These are phyloP conservation scores for Ophiocordyceps camponoti-floridani DNA, from an alignment of 2,329 filamentous ascomycete genomes.

Conservation along the genomic window DNA sequence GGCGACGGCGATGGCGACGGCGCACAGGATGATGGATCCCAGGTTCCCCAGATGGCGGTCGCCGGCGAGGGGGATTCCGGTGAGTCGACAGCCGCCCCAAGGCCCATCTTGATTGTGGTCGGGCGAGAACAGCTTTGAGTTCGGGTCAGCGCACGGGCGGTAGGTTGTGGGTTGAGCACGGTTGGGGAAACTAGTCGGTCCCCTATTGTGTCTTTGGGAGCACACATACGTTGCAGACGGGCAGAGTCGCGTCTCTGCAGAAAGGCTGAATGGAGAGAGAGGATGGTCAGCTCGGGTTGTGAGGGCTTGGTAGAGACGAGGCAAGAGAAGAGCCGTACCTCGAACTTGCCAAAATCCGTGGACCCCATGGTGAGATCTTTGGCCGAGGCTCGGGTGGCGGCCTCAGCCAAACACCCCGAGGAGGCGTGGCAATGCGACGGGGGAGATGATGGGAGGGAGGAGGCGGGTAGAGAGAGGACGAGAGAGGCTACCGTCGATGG, in stretches of 20 bases:
- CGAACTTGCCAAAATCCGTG: slow-evolving; percentile 43
- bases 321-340: slow-evolving; percentile 20
- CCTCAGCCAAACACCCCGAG: not conserved
- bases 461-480: not conserved
- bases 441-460: not conserved
- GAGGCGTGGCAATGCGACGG: not conserved
- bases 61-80: slow-evolving; percentile 53
- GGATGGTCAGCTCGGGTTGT: slow-evolving; percentile 8
- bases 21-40: slow-evolving; percentile 77
- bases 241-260: slow-evolving; percentile 68
- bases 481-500: not conserved
- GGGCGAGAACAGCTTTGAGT: slow-evolving; percentile 19
- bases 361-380: slow-evolving; percentile 32
- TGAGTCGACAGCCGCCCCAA: slow-evolving; percentile 56
- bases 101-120: slow-evolving; percentile 38
- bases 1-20: slow-evolving; percentile 53
- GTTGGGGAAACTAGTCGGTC: not conserved
- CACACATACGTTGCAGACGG: slow-evolving; percentile 52
- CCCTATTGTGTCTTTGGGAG: not conserved
- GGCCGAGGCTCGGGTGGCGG: not conserved
- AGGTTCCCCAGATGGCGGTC: slow-evolving; percentile 61
- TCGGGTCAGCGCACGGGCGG: slow-evolving; percentile 6
- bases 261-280: slow-evolving; percentile 41
- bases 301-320: not conserved
- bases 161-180: slow-evolving; percentile 2